Percentiles rank a stretch among this genome's conserved stretches.
These are phyloP conservation scores for Pseudogymnoascus sp. DNA, from an alignment of 2,329 filamentous ascomycete species.

Conservation along the genomic window DNA sequence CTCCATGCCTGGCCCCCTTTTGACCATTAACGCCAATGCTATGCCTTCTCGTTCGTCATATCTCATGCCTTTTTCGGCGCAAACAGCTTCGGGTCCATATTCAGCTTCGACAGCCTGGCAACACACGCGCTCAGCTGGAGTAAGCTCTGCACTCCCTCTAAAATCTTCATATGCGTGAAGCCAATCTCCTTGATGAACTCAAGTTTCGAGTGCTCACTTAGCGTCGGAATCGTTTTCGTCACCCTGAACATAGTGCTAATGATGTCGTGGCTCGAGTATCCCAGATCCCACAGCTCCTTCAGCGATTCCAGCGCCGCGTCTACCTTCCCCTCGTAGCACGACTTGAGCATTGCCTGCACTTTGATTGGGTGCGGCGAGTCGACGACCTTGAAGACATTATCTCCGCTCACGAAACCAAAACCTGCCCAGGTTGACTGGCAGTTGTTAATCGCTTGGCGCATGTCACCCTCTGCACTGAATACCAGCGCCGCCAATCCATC, in stretches of 20 bases:
- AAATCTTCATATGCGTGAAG: slow-evolving; percentile 97
- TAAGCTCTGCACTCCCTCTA: slow-evolving; percentile 95
- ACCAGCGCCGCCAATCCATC: slow-evolving; percentile 93
- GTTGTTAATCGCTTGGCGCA: slow-evolving; percentile 99
- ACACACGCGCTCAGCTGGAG: slow-evolving; percentile 91
- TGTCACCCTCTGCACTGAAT: slow-evolving; percentile 95
- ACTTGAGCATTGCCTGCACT: slow-evolving; percentile 97
- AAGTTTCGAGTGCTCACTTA: slow-evolving; percentile 90
- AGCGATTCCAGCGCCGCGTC: slow-evolving; percentile 79
- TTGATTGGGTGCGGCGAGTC: slow-evolving; percentile 97
- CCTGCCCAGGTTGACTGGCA: slow-evolving; percentile 87
- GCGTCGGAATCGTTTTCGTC: slow-evolving; percentile 85
- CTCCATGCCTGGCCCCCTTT: neutral
- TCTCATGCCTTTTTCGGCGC: slow-evolving; percentile 8
- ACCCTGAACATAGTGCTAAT: slow-evolving; percentile 99
- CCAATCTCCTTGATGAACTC: slow-evolving; percentile 99
- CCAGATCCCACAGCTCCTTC: slow-evolving; percentile 86
- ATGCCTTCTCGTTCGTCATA: slow-evolving; percentile 29
- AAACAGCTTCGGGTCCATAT: slow-evolving; percentile 89
- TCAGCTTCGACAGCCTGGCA: slow-evolving; percentile 83
- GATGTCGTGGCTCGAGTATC: slow-evolving; percentile 98
- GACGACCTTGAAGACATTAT: slow-evolving; percentile 97
- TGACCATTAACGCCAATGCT: slow-evolving; percentile 10
- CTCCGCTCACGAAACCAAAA: slow-evolving; percentile 93
- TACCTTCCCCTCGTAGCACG: slow-evolving; percentile 86